Conservation (phyloP, 805 yeast genomes). For the Sugiyamaella valdiviana region DNA sequence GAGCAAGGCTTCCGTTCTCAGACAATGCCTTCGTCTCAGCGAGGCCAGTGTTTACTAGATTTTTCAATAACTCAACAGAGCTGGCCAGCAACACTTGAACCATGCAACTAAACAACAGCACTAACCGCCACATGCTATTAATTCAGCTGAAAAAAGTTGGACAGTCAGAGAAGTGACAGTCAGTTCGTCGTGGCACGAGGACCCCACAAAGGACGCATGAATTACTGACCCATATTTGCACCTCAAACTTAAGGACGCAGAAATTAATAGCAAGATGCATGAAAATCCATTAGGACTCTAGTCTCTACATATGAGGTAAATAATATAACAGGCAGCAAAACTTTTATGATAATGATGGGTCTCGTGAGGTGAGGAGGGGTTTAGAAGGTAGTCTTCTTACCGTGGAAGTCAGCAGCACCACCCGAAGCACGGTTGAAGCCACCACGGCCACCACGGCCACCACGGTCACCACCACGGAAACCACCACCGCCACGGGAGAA, state of each 20-base stretch:
- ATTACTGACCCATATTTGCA: background rate
- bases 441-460: slow-evolving; percentile 20
- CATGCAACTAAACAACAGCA: too few relatives aligned
- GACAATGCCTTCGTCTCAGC: background rate
- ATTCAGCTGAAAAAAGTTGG: too few relatives aligned
- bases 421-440: slow-evolving; percentile 28
- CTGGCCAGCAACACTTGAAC: background rate
- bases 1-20: background rate
- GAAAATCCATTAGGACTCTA: background rate
- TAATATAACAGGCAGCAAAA: background rate
- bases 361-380: background rate
- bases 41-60: background rate
- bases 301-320: background rate
- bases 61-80: background rate
- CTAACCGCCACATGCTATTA: too few relatives aligned
- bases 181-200: too few relatives aligned
- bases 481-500: slow-evolving; percentile 53
- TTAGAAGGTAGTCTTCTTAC: slow-evolving; percentile 41
- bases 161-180: too few relatives aligned
- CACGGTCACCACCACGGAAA: slow-evolving; percentile 28
- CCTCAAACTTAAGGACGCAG: background rate
- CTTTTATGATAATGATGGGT: background rate
- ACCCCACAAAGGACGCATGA: background rate
- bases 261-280: background rate
- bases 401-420: slow-evolving; percentile 68